Percentiles rank a stretch among this genome's conserved stretches.
phyloP scores from a whole-genome alignment of 1,284 basidiomycete genomes.

The Ustilago bromivora region DNA sequence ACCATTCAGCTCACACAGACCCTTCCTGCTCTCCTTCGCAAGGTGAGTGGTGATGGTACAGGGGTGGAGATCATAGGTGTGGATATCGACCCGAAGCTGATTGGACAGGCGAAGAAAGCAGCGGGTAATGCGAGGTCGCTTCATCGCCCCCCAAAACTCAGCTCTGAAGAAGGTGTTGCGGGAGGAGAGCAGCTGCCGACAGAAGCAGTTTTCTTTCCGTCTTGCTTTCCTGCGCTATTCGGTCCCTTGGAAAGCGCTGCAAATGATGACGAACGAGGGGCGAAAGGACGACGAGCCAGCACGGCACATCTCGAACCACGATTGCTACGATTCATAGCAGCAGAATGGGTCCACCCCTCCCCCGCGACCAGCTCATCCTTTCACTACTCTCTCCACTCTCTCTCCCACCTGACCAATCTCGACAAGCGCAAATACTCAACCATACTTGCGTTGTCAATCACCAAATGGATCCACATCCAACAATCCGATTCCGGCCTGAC shows the following conservation, averaged over 20 bases:
- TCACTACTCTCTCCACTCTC: background rate
- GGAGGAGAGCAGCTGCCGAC: constrained; percentile 5
- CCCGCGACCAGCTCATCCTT: background rate
- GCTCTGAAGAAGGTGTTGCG: background rate
- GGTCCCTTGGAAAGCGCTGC: background rate
- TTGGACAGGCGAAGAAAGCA: constrained; percentile 29
- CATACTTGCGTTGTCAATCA: constrained; percentile 39
- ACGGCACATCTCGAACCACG: constrained; percentile 6
- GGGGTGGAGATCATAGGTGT: constrained; percentile 22
- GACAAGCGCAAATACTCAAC: constrained; percentile 14
- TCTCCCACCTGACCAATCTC: background rate
- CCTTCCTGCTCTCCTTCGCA: constrained; percentile 8
- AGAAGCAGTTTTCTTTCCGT: constrained; percentile 29
- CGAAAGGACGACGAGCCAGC: constrained; percentile 1
- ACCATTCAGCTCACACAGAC: constrained; percentile 38
- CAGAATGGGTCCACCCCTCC: constrained; percentile 28
- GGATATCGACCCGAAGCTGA: constrained; percentile 37
- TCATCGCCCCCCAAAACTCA: constrained; percentile 7
- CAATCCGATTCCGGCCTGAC: constrained; percentile 27
- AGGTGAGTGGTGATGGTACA: background rate
- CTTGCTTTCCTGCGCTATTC: constrained; percentile 32
- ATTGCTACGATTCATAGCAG: constrained; percentile 16
- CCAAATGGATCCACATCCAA: constrained; percentile 55
- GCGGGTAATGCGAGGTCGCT: constrained; percentile 24
- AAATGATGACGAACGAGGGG: background rate